Evolutionary conservation across 228 moss, liverwort and hornwort species (phyloP).

Genomic region (Sphagnum fallax): DNA sequence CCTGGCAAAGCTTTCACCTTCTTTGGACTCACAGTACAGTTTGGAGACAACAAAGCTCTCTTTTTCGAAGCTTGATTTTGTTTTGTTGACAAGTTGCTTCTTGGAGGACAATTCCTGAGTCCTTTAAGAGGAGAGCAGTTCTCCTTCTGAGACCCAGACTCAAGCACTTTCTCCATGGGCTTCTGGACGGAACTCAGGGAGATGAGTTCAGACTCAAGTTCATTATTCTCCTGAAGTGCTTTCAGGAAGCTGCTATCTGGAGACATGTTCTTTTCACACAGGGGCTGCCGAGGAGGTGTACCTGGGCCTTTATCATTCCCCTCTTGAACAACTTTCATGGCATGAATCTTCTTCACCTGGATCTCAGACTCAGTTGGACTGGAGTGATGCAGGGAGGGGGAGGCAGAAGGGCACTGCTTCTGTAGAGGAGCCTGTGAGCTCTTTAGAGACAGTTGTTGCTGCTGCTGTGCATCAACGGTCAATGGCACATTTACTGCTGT

Average conservation of each 20-base stretch:
- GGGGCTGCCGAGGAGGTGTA: not conserved
- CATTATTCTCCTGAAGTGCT: too few relatives aligned
- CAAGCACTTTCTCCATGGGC: too few relatives aligned
- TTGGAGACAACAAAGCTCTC: not conserved
- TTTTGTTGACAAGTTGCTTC: too few relatives aligned
- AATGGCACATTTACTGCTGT: not conserved
- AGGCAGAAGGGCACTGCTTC: not conserved
- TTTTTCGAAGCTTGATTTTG: too few relatives aligned
- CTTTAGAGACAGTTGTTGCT: too few relatives aligned
- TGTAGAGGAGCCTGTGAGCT: too few relatives aligned
- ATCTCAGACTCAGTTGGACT: not conserved
- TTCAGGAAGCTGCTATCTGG: too few relatives aligned
- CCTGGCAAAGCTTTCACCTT: not conserved
- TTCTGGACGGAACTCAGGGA: too few relatives aligned
- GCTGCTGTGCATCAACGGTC: not conserved
- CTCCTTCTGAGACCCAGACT: too few relatives aligned
- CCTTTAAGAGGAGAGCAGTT: too few relatives aligned
- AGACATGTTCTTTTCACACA: not conserved
- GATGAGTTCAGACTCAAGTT: too few relatives aligned
- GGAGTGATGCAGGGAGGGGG: not conserved
- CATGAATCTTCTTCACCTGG: not conserved
- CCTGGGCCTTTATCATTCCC: not conserved
- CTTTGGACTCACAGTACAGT: not conserved
- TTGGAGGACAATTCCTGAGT: too few relatives aligned
- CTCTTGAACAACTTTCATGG: not conserved